Percentiles rank a stretch among this genome's conserved stretches.
Conservation (phyloP, 176 grass and related monocot genomes). For the Coix lacrymajobi region DNA sequence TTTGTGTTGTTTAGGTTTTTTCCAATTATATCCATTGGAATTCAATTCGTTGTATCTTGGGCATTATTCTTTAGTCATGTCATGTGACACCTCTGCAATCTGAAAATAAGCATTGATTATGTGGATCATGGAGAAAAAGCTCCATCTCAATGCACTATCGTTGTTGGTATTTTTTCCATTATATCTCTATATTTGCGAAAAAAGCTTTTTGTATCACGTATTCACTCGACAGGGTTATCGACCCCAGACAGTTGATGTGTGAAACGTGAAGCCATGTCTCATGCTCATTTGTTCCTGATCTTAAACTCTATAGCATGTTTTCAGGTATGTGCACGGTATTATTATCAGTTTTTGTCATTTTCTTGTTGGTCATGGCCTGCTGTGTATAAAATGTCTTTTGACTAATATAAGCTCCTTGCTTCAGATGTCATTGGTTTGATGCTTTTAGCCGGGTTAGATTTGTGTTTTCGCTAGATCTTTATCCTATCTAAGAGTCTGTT, state of each 20-base stretch:
- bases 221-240: background rate
- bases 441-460: background rate
- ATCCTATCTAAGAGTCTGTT: too few relatives aligned
- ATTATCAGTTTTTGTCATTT: background rate
- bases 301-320: background rate
- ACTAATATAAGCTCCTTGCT: background rate
- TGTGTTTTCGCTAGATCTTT: background rate
- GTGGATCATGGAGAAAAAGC: background rate
- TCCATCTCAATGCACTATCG: background rate
- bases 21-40: constrained; percentile 40
- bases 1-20: background rate
- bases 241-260: background rate
- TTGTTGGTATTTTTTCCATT: background rate
- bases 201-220: background rate
- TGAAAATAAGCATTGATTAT: constrained; percentile 35
- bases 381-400: background rate
- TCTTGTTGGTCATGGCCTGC: background rate
- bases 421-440: background rate
- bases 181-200: background rate
- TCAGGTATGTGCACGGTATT: background rate
- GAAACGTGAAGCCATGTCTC: background rate
- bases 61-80: constrained; percentile 15
- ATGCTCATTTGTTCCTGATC: background rate
- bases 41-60: constrained; percentile 19
- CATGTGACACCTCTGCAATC: constrained; percentile 6